Percentiles rank a stretch among this genome's conserved stretches.
Evolutionary conservation across 139 green algal genomes (phyloP).

Genomic region (Trebouxia sp.): DNA sequence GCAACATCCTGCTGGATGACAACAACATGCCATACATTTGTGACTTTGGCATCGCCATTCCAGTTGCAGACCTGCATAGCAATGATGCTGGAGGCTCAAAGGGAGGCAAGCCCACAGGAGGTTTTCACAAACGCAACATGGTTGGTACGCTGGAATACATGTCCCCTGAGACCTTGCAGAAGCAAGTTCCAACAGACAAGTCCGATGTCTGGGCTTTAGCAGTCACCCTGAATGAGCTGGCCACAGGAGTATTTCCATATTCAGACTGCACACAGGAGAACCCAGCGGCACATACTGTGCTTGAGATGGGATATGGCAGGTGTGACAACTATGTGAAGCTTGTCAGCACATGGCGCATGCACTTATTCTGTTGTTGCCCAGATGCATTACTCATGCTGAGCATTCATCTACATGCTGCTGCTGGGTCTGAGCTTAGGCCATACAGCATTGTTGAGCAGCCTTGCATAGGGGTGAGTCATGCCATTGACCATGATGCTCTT

Average conservation of each 20-base stretch:
- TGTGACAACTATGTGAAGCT: background rate
- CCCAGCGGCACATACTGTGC: slow-evolving; percentile 83
- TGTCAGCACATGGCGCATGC: background rate
- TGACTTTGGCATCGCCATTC: slow-evolving; percentile 67
- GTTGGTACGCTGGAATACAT: slow-evolving; percentile 92
- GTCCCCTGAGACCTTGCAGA: slow-evolving; percentile 67
- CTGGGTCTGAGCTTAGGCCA: background rate
- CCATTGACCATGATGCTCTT: too few relatives aligned
- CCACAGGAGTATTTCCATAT: slow-evolving; percentile 64
- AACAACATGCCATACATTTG: slow-evolving; percentile 33
- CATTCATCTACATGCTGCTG: background rate
- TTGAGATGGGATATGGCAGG: slow-evolving; percentile 88
- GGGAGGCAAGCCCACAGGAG: slow-evolving; percentile 62
- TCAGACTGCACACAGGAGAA: slow-evolving; percentile 84
- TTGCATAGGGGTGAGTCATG: too few relatives aligned
- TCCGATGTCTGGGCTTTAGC: slow-evolving; percentile 84
- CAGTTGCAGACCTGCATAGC: background rate
- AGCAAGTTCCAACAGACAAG: slow-evolving; percentile 37
- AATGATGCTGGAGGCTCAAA: background rate
- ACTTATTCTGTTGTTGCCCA: background rate
- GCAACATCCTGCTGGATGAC: slow-evolving; percentile 51
- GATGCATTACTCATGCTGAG: too few relatives aligned
- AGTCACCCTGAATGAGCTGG: slow-evolving; percentile 75
- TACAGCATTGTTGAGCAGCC: too few relatives aligned
- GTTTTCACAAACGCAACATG: slow-evolving; percentile 74